A percentile compares a stretch with the other conserved stretches of the same genome.
These are phyloP conservation scores for Lasiosphaeria hispida DNA, from an alignment of 495 filamentous ascomycete species.

Conservation along the genomic window DNA sequence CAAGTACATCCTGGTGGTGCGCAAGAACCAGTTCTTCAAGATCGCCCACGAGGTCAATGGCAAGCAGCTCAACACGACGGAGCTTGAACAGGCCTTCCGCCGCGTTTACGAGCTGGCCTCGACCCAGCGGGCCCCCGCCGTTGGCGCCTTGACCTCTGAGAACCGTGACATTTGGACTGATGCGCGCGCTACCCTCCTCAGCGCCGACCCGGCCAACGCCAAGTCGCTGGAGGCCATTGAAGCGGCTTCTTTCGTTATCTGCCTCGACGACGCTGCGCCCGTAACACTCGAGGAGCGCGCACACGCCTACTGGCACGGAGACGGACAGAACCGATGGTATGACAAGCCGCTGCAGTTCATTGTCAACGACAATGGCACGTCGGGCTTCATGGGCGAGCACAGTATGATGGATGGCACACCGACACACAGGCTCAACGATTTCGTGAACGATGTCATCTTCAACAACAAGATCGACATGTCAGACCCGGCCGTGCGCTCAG, in stretches of 20 bases:
- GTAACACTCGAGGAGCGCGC: conserved; percentile 95
- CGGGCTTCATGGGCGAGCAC: conserved; percentile 98
- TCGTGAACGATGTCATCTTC: conserved; percentile 84
- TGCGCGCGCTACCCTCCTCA: conserved; percentile 72
- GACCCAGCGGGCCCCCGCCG: conserved; percentile 62
- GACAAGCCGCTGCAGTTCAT: conserved; percentile 99
- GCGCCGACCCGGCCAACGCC: conserved; percentile 72
- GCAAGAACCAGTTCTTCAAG: conserved; percentile 97
- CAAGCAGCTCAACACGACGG: conserved; percentile 75
- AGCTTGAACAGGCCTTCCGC: conserved; percentile 85
- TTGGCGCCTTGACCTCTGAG: conserved; percentile 84
- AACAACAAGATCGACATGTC: conserved; percentile 87
- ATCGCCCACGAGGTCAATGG: conserved; percentile 72
- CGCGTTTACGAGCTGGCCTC: conserved; percentile 76
- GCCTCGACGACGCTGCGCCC: conserved; percentile 88
- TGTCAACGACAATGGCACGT: conserved; percentile 95
- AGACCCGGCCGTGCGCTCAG: conserved; percentile 69
- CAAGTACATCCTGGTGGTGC: conserved; percentile 82
- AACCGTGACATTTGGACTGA: conserved; percentile 94
- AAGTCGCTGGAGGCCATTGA: conserved; percentile 77
- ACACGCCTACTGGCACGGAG: conserved; percentile 96
- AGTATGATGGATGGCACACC: conserved; percentile 99
- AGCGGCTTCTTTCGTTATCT: conserved; percentile 87
- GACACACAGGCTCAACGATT: conserved; percentile 94
- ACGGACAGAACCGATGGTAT: conserved; percentile 94